Conservation (phyloP, 495 filamentous ascomycete genomes). For the Penicillium desertorum region DNA sequence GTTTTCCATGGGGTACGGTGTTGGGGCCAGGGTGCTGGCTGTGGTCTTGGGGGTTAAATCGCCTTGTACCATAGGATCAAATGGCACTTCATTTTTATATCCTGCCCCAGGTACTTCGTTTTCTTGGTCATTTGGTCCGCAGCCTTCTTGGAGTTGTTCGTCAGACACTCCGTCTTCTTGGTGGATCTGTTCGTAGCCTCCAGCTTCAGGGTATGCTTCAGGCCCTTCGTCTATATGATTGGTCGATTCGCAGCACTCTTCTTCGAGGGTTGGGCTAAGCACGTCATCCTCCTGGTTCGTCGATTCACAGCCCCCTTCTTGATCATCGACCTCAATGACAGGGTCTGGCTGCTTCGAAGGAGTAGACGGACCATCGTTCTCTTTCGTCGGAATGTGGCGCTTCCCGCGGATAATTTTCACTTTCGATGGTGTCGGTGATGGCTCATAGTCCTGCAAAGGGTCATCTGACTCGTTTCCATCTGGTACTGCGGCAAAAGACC, state of each 20-base stretch:
- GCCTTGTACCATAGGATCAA: not conserved
- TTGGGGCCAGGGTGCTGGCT: not conserved
- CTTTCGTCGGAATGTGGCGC: constrained; percentile 9
- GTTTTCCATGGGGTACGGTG: constrained; percentile 11
- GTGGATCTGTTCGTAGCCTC: not conserved
- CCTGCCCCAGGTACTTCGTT: not conserved
- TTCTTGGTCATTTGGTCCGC: not conserved
- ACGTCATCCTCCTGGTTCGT: not conserved
- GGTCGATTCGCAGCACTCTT: not conserved
- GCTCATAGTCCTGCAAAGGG: constrained; percentile 43
- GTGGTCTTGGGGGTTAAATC: constrained; percentile 9
- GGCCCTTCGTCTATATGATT: not conserved
- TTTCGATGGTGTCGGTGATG: constrained; percentile 35
- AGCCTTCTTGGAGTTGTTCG: not conserved
- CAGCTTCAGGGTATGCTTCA: not conserved
- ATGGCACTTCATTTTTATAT: not conserved
- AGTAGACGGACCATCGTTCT: not conserved
- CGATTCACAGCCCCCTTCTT: not conserved
- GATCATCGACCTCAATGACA: not conserved
- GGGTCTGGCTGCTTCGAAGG: not conserved
- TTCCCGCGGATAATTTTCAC: constrained; percentile 28
- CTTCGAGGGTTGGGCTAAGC: not conserved
- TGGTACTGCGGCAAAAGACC: constrained; percentile 42
- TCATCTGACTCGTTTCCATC: constrained; percentile 49
- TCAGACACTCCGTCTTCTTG: not conserved